Conservation (phyloP, 2,329 filamentous ascomycete genomes). For the Fonsecaea erecta region DNA sequence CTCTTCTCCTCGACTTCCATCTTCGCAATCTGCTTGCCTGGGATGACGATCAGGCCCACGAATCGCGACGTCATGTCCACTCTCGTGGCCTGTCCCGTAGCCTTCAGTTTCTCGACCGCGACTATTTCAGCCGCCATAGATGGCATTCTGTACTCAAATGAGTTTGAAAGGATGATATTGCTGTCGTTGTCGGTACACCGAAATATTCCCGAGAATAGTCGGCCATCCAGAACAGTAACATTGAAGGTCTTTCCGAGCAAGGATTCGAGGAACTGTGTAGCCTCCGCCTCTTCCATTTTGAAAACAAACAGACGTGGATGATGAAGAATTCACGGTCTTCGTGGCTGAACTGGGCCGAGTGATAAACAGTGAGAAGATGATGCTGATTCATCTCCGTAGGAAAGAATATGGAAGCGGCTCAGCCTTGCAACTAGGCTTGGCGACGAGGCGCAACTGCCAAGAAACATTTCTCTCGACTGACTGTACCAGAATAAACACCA, state of each 20-base stretch:
- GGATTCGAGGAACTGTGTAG: constrained; percentile 35
- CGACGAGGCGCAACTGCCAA: neutral
- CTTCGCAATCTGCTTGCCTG: constrained; percentile 80
- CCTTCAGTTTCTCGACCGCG: constrained; percentile 44
- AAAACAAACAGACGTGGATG: neutral
- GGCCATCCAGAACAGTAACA: constrained; percentile 48
- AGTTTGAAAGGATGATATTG: constrained; percentile 83
- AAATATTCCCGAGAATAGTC: constrained; percentile 87
- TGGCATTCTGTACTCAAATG: constrained; percentile 87
- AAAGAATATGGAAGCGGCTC: neutral
- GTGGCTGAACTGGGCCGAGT: neutral
- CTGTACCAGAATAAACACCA: neutral
- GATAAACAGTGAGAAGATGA: neutral
- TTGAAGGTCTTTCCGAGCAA: constrained; percentile 37
- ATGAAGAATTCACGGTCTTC: neutral
- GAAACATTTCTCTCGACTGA: neutral
- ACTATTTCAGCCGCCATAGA: constrained; percentile 55
- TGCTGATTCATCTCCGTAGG: no score
- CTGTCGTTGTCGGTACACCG: constrained; percentile 92
- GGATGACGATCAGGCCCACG: constrained; percentile 86
- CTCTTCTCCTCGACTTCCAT: constrained; percentile 78
- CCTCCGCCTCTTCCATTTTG: constrained; percentile 34
- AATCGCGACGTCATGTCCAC: constrained; percentile 82
- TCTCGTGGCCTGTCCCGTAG: constrained; percentile 53
- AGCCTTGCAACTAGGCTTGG: neutral